phyloP scores from a whole-genome alignment of 345 rosid species.

The Anacardium occidentale region DNA sequence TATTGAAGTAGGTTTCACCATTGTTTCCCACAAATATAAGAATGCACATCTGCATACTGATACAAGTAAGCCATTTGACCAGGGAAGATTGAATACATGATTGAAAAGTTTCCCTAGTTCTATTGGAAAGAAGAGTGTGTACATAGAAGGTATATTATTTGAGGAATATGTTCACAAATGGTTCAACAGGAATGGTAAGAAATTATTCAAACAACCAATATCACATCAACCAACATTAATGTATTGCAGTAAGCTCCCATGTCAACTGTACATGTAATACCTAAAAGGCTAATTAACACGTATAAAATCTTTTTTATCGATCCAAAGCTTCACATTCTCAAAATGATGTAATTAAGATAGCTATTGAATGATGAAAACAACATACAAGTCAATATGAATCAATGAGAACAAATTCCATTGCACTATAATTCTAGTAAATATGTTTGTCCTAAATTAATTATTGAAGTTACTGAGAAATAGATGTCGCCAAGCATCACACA shows the following conservation, averaged over 20 bases:
- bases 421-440: background rate
- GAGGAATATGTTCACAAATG: background rate
- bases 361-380: background rate
- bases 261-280: background rate
- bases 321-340: background rate
- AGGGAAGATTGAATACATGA: slow-evolving; percentile 7
- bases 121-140: background rate
- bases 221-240: background rate
- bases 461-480: background rate
- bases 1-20: slow-evolving; percentile 97
- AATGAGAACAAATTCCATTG: background rate
- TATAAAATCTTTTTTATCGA: background rate
- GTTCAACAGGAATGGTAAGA: background rate
- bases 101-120: slow-evolving; percentile 4
- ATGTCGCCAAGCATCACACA: background rate
- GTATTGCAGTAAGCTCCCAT: background rate
- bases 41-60: slow-evolving; percentile 71
- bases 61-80: slow-evolving; percentile 18
- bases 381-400: background rate
- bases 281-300: background rate
- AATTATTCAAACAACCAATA: background rate
- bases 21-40: slow-evolving; percentile 90
- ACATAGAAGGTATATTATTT: background rate
- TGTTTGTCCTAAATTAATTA: background rate
- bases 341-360: background rate